Evolutionary conservation across 805 yeast species (phyloP).

Genomic region (Nakazawaea ernobii): DNA sequence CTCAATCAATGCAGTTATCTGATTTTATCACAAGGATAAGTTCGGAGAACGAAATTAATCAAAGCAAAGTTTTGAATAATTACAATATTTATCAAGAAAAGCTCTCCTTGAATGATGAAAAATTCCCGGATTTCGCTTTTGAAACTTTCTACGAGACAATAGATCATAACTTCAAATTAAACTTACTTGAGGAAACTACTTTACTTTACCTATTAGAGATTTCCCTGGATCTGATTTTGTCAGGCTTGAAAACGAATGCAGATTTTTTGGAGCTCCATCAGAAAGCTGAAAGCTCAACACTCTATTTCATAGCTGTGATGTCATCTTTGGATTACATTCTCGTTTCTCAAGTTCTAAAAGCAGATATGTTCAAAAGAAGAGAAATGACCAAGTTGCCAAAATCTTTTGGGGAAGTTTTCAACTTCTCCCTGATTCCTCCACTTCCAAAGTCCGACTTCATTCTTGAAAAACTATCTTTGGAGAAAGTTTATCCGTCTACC

Average conservation of each 20-base stretch:
- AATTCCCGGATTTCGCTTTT: constrained; percentile 16
- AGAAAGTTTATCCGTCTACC: constrained; percentile 12
- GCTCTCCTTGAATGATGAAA: constrained; percentile 5
- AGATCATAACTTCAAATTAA: constrained; percentile 25
- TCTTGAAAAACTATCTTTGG: constrained; percentile 14
- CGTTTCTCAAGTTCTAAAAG: constrained; percentile 18
- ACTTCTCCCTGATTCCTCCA: constrained; percentile 24
- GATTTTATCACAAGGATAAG: not conserved
- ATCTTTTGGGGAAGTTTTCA: constrained; percentile 15
- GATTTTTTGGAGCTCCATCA: constrained; percentile 17
- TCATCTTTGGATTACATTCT: constrained; percentile 28
- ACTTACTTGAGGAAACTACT: constrained; percentile 17
- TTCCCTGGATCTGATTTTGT: constrained; percentile 2
- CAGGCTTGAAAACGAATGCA: not conserved
- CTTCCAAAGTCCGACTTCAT: constrained; percentile 21
- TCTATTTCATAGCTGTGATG: constrained; percentile 29
- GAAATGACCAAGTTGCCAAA: constrained; percentile 13
- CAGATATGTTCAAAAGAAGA: constrained; percentile 7
- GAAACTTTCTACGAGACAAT: constrained; percentile 23
- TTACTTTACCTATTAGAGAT: constrained; percentile 17
- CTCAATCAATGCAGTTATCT: too few species aligned
- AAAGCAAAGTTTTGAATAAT: not conserved
- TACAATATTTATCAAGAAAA: not conserved
- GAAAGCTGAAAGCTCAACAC: constrained; percentile 12
- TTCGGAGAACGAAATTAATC: not conserved